Evolutionary conservation across 1,284 basidiomycete species (phyloP), one percentile per base, ranked within the genome.

Genomic region (Leccinum variabile): DNA sequence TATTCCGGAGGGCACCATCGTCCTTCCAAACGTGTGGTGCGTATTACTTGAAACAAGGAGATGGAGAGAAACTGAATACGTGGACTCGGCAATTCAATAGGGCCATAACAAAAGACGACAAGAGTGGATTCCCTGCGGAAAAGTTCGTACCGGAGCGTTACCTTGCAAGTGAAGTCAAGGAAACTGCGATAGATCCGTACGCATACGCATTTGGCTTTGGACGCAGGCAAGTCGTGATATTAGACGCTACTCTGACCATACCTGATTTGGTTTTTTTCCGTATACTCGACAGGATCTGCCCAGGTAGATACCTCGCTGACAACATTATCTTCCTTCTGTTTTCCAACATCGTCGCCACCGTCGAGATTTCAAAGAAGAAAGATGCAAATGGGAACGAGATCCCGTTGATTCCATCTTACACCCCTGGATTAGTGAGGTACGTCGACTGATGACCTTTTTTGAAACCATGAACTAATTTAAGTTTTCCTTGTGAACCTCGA

Each of bases 1-100:
- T 57, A 75, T 78, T 35, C 74, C 75, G 0, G 66, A 64, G 16
- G 65, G 70, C 4, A 74, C 75, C 1, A 72, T 74, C 63, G 63
- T 78, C 13, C 67, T 77, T 32, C 67, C 75, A 28, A 78, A 78
- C 55, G 64, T 77, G 13, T 78, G 77, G 77, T 76, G 57, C 16
- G 67, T 56, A 32, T 52, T 11, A 16, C 44, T 30, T 22, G 9
- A 30, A 41, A 35, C 30, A 35, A 35, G 18, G 54, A n/a, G 50
- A 52, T 13, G 25, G 25, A 25, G 25, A 25, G 8, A 50, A 46
- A 10, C 11, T 4, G 33, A 28, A 13, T 30, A 13, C 16, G 32
- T 8, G 37, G 16, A 30, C 11, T 14, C n/a, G 54, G 32, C 16
- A 1, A 54, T 37, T 52, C 18, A 13, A 49, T 41, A 70, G 67